phyloP scores from a whole-genome alignment of 768 basidiomycete genomes.

The Trametes cingulata region DNA sequence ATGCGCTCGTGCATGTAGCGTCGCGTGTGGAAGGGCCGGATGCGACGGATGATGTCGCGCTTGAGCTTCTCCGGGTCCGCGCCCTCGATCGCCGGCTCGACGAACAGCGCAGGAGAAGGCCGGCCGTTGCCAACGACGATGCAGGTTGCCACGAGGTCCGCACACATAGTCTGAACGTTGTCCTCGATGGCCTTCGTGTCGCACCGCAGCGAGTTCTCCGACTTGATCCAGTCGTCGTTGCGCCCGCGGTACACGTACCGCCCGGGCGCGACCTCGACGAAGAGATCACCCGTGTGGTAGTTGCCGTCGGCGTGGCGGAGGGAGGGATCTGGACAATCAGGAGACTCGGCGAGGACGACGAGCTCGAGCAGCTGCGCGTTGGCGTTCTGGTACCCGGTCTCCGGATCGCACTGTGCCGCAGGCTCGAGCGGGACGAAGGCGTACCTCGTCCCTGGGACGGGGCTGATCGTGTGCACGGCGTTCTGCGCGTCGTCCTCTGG shows the following conservation, averaged over 20 bases:
- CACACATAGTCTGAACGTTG: slow-evolving; percentile 65
- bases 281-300: slow-evolving; percentile 81
- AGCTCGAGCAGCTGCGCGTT: slow-evolving; percentile 62
- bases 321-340: slow-evolving; percentile 65
- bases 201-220: slow-evolving; percentile 74
- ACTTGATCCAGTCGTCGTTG: slow-evolving; percentile 86
- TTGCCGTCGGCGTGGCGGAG: slow-evolving; percentile 64
- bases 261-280: slow-evolving; percentile 60
- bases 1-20: slow-evolving; percentile 83
- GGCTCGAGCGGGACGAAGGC: slow-evolving; percentile 60
- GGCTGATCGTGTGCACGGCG: slow-evolving; percentile 51
- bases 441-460: slow-evolving; percentile 62
- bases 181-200: slow-evolving; percentile 86
- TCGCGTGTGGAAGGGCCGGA: slow-evolving; percentile 68
- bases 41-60: slow-evolving; percentile 76
- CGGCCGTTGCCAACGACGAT: slow-evolving; percentile 76
- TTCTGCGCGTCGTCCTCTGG: slow-evolving; percentile 31
- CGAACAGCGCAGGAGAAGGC: slow-evolving; percentile 74
- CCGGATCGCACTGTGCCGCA: slow-evolving; percentile 33
- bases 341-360: slow-evolving; percentile 65
- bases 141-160: slow-evolving; percentile 65
- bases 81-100: slow-evolving; percentile 56
- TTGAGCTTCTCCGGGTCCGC: slow-evolving; percentile 62
- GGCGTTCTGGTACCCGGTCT: slow-evolving; percentile 45
- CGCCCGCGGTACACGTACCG: slow-evolving; percentile 69